Evolutionary conservation across 768 basidiomycete species (phyloP).

Genomic region (Mycena maculata): DNA sequence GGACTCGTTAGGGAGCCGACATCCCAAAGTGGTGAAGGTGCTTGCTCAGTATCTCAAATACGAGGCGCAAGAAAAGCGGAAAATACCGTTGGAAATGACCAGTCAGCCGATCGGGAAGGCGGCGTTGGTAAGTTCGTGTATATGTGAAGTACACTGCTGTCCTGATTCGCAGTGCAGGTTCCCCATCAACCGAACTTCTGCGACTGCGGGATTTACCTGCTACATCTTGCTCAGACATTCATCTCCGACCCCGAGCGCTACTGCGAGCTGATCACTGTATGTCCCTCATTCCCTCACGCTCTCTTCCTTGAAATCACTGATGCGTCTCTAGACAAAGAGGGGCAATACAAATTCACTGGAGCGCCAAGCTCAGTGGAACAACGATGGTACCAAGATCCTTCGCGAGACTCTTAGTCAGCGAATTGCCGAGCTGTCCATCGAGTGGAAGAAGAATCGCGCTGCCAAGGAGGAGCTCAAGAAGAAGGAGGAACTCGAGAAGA

Average conservation of each 20-base stretch:
- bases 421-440: constrained; percentile 61
- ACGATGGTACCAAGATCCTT: constrained; percentile 55
- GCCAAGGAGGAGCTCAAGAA: constrained; percentile 53
- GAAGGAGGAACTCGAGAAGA: constrained; percentile 32
- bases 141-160: background rate
- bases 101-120: constrained; percentile 58
- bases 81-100: constrained; percentile 44
- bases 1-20: constrained; percentile 87
- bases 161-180: constrained; percentile 61
- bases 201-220: constrained; percentile 93
- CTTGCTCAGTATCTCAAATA: constrained; percentile 74
- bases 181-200: constrained; percentile 90
- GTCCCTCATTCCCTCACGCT: constrained; percentile 30
- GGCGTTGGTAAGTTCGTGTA: constrained; percentile 58
- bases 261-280: constrained; percentile 61
- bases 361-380: constrained; percentile 65
- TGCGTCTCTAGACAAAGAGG: constrained; percentile 15
- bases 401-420: constrained; percentile 58
- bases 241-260: constrained; percentile 70
- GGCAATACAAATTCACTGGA: constrained; percentile 42
- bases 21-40: constrained; percentile 70
- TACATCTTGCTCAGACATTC: constrained; percentile 88
- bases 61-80: constrained; percentile 84
- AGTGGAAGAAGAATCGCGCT: constrained; percentile 62
- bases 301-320: background rate